Evolutionary conservation across 129 eudicot species (phyloP), one percentile per base, ranked within the genome.

Genomic region (Cynara cardunculus): DNA sequence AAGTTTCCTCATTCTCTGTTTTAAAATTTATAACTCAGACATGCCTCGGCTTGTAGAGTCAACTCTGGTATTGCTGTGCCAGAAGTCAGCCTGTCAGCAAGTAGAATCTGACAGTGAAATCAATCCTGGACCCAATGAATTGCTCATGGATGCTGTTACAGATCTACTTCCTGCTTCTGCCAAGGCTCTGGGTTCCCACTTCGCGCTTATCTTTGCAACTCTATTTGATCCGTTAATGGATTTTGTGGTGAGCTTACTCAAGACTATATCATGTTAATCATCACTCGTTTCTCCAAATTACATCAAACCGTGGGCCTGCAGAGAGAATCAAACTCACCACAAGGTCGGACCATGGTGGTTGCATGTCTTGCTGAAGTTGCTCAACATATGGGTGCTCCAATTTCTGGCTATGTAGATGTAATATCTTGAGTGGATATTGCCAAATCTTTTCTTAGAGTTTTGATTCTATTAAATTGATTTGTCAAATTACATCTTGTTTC

Each of bases 291-390:
- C 26, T 80, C 31, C 75, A 56, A 75, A 68, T 71, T 81, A 37
- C 75, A 61, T 82, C 56, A 22, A 71, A 31, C 49, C 68, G 73
- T 75, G 30, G 28, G 73, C 73, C 73, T 84, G 79, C 90, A 95
- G 99, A 92, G 85, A 90, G 90, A 87, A 73, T 95, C 99, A 82
- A 87, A 88, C 71, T 93, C 99, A 76, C 87, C 97, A 59, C 94
- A 90, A 83, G 97, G 92, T 83, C 90, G 97, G 89, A 92, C 97
- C 11, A 95, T 95, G 97, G 97, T 95, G 53, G 93, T 95, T 82
- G 99, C 97, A 80, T 87, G 92, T 79, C 91, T 95, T 62, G 99
- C 99, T 77, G 99, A 95, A 90, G 97, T 95, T 69, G 97, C 99
- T 69, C 92, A 85, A 73, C 76, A 95, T 84, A 95, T 90, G 97